Conservation (phyloP, 768 basidiomycete species). For the Tricholoma hemisulphureum region DNA sequence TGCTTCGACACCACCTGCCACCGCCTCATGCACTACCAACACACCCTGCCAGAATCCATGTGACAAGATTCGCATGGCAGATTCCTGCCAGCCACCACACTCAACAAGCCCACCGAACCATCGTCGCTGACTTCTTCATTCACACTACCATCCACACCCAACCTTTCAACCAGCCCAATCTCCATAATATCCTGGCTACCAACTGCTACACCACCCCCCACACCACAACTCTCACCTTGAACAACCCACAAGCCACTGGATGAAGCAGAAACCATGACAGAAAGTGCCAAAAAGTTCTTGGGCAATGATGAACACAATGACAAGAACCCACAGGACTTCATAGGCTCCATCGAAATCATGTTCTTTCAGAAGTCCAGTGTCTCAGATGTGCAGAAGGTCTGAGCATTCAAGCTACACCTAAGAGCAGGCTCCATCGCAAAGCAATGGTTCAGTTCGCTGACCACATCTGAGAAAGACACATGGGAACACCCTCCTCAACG, state of each 20-base stretch:
- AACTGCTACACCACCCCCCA: not conserved
- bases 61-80: no score
- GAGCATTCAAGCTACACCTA: constrained; percentile 6
- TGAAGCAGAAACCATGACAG: not conserved
- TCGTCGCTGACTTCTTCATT: no score
- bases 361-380: constrained; percentile 6
- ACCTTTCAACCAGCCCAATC: not conserved
- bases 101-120: no score
- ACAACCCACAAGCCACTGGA: not conserved
- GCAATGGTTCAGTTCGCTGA: constrained; percentile 12
- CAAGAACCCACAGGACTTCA: constrained; percentile 21
- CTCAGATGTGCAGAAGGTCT: constrained; percentile 9
- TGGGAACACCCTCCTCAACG: constrained; percentile 5
- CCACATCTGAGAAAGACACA: constrained; percentile 2
- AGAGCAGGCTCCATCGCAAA: constrained; percentile 10
- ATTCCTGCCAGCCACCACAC: no score
- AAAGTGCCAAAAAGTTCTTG: not conserved
- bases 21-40: no score
- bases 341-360: constrained; percentile 9
- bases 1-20: no score
- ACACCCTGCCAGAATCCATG: no score
- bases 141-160: no score
- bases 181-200: not conserved
- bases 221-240: not conserved
- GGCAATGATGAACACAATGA: not conserved